Conservation (phyloP, 179 eudicot genomes). For the Patellifolia procumbens region DNA sequence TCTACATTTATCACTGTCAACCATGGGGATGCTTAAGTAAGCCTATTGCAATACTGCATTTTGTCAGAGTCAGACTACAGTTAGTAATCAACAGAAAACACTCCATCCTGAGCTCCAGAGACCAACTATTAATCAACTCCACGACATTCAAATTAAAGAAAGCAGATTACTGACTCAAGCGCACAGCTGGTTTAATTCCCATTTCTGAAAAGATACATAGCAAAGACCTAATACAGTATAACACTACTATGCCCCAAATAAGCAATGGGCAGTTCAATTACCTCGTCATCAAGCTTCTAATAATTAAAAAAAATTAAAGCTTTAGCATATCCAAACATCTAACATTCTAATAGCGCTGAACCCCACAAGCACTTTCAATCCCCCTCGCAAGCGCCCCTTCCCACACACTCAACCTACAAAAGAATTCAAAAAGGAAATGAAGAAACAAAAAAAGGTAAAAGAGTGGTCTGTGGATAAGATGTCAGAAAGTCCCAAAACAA, state of each 20-base stretch:
- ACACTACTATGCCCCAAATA: no score
- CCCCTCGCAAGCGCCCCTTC: not conserved
- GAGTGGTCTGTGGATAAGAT: not conserved
- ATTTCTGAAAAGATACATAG: no score
- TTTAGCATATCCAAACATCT: not conserved
- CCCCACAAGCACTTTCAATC: not conserved
- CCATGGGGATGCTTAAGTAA: not conserved
- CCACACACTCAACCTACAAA: not conserved
- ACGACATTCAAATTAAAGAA: no score
- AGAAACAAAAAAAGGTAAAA: not conserved
- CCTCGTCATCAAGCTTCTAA: constrained; percentile 1
- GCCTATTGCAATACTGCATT: not conserved
- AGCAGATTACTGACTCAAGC: no score
- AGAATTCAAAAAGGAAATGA: not conserved
- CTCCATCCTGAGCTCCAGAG: not conserved
- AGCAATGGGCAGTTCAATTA: not conserved
- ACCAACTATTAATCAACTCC: no score
- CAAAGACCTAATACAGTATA: no score
- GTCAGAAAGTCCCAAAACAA: not conserved
- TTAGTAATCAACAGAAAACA: not conserved
- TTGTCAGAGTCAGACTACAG: not conserved
- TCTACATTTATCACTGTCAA: not conserved
- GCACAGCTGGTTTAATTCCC: no score
- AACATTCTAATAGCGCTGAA: not conserved
- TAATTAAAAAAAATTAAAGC: not conserved